Evolutionary conservation across 129 eudicot species (phyloP).

Genomic region (Centella asiatica): DNA sequence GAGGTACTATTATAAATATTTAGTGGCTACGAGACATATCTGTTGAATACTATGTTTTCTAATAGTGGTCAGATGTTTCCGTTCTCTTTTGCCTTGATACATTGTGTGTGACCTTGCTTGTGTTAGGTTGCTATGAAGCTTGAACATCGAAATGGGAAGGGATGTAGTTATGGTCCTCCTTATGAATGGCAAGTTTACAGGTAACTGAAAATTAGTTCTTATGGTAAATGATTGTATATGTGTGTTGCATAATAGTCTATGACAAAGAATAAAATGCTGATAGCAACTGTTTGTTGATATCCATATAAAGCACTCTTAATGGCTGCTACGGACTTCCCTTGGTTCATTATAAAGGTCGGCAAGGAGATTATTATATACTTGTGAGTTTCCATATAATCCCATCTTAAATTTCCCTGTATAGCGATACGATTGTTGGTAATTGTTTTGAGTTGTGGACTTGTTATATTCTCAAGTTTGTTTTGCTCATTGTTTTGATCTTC

Average conservation of each 20-base stretch:
- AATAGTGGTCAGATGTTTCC: background rate
- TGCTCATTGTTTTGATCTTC: background rate
- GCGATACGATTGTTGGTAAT: no score
- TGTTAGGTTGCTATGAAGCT: conserved; percentile 74
- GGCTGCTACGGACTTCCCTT: conserved; percentile 84
- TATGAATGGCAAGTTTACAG: conserved; percentile 88
- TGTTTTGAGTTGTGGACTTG: background rate
- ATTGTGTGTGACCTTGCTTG: background rate
- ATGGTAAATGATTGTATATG: no score
- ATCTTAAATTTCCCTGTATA: background rate
- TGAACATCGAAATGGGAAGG: conserved; percentile 83
- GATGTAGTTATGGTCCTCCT: conserved; percentile 89
- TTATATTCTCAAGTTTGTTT: background rate
- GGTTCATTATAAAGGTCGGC: conserved; percentile 81
- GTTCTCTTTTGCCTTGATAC: background rate
- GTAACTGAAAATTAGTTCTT: conserved; percentile 19
- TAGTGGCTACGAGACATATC: background rate
- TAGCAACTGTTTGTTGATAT: background rate
- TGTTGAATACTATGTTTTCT: background rate
- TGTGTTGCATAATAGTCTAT: background rate
- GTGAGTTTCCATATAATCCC: conserved; percentile 28
- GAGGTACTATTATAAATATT: conserved; percentile 37
- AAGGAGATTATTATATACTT: conserved; percentile 84
- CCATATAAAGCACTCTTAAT: conserved; percentile 45
- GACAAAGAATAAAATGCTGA: background rate